Percentiles rank a stretch among this genome's conserved stretches.
These are phyloP conservation scores for Backusella liffmaniae DNA, from an alignment of 192 early-diverging fungal genomes.

Conservation along the genomic window DNA sequence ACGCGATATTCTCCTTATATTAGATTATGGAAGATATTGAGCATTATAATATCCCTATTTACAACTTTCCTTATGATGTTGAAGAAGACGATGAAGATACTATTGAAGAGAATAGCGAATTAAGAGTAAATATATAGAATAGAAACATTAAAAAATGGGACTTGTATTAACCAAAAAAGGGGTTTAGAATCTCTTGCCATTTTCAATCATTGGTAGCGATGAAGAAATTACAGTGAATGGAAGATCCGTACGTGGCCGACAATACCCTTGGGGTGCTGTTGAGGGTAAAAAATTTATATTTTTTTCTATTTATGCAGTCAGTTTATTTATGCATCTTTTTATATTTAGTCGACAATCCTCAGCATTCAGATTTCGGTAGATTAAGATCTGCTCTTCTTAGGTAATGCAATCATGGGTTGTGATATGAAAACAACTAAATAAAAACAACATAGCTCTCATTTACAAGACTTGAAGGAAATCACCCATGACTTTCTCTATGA, in stretches of 20 bases:
- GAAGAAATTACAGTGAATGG: slow-evolving; percentile 83
- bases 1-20: slow-evolving; percentile 28
- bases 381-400: slow-evolving; percentile 87
- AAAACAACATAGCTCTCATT: slow-evolving; percentile 74
- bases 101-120: slow-evolving; percentile 95
- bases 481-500: slow-evolving; percentile 96
- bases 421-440: background rate
- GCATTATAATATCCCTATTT: slow-evolving; percentile 94
- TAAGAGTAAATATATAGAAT: slow-evolving; percentile 49
- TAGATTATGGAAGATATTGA: slow-evolving; percentile 96
- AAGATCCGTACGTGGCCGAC: slow-evolving; percentile 86
- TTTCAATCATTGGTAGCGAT: slow-evolving; percentile 95
- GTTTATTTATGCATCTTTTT: background rate
- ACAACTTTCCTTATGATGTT: slow-evolving; percentile 91
- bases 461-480: slow-evolving; percentile 96
- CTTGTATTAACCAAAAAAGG: background rate
- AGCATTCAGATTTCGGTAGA: slow-evolving; percentile 96
- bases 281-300: slow-evolving; percentile 47
- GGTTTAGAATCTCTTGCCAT: slow-evolving; percentile 73
- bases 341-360: slow-evolving; percentile 81
- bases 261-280: slow-evolving; percentile 96
- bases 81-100: slow-evolving; percentile 99
- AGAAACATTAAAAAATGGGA: background rate
- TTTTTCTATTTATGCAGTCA: background rate
- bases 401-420: slow-evolving; percentile 30